A percentile compares a stretch with the other conserved stretches of the same genome.
Conservation (phyloP, 2,329 filamentous ascomycete genomes). For the Periconia sp. region DNA sequence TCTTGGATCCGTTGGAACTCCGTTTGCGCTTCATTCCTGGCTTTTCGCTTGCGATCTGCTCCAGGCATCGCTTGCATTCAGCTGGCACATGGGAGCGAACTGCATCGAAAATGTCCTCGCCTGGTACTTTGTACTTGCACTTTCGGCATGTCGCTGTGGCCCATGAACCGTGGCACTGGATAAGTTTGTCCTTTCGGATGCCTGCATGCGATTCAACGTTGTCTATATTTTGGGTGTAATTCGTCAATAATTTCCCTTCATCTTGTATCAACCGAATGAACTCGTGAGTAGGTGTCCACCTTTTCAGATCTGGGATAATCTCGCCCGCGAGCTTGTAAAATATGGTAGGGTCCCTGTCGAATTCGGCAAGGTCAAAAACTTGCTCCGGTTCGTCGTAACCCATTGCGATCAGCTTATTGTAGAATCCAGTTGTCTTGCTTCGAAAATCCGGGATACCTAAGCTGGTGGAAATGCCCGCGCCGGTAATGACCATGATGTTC, state of each 20-base stretch:
- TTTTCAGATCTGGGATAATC: conserved; percentile 78
- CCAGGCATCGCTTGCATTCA: conserved; percentile 71
- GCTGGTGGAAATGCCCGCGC: conserved; percentile 94
- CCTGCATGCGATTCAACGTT: conserved; percentile 89
- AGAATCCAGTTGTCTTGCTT: conserved; percentile 89
- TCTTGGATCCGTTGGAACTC: conserved; percentile 50
- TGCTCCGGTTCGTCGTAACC: conserved; percentile 85
- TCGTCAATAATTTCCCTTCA: conserved; percentile 86
- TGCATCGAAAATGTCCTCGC: conserved; percentile 76
- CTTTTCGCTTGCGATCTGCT: conserved; percentile 53
- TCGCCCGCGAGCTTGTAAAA: conserved; percentile 93
- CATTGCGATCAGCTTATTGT: conserved; percentile 78
- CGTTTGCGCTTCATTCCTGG: conserved; percentile 57
- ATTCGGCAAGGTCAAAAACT: conserved; percentile 88
- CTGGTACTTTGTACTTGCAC: conserved; percentile 73
- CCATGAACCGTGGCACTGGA: conserved; percentile 97
- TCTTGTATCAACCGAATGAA: conserved; percentile 91
- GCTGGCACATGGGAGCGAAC: conserved; percentile 77
- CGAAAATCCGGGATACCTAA: conserved; percentile 97
- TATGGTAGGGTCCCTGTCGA: conserved; percentile 79
- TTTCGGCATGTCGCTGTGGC: conserved; percentile 87
- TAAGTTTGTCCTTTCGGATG: conserved; percentile 75
- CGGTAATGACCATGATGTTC: conserved; percentile 92
- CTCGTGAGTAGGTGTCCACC: conserved; percentile 87
- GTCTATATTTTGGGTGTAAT: conserved; percentile 99